Conservation (phyloP, 108 stramenopile genomes). For the Skeletonema tropicum region DNA sequence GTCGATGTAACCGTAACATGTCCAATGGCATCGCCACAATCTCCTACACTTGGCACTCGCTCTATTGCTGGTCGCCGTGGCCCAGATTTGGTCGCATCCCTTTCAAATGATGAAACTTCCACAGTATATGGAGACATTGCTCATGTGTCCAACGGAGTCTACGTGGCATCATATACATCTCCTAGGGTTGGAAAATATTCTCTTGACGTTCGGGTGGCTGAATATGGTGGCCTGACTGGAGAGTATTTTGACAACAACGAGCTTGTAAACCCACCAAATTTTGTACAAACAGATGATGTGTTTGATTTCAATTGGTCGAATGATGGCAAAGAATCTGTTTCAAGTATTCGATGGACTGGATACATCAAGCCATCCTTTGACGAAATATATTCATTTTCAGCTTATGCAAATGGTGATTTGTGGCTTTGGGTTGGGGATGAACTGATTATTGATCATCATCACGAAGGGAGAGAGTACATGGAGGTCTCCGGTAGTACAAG, state of each 20-base stretch:
- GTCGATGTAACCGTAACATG: constrained; percentile 29
- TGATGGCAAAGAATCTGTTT: constrained; percentile 35
- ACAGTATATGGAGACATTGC: constrained; percentile 21
- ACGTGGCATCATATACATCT: constrained; percentile 54
- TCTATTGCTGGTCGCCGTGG: constrained; percentile 63
- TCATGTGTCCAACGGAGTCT: constrained; percentile 53
- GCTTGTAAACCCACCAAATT: constrained; percentile 60
- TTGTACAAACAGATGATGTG: constrained; percentile 29
- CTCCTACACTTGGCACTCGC: not conserved
- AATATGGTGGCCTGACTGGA: constrained; percentile 69
- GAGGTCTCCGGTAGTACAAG: constrained; percentile 19
- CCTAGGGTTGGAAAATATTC: constrained; percentile 67
- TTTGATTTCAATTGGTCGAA: constrained; percentile 46
- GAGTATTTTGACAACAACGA: constrained; percentile 85
- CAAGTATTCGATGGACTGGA: constrained; percentile 51
- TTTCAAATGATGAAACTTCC: constrained; percentile 24
- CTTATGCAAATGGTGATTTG: constrained; percentile 72
- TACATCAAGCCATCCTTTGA: constrained; percentile 23
- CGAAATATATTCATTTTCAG: constrained; percentile 39
- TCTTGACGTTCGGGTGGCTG: constrained; percentile 51
- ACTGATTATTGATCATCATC: constrained; percentile 78
- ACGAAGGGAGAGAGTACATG: constrained; percentile 23
- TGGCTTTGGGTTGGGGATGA: constrained; percentile 71
- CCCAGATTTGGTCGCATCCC: constrained; percentile 50
- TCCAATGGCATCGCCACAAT: constrained; percentile 20